A percentile compares a stretch with the other conserved stretches of the same genome.
Evolutionary conservation across 768 basidiomycete genomes (phyloP).

Genomic region (Tubosaeta brunneosetosa): DNA sequence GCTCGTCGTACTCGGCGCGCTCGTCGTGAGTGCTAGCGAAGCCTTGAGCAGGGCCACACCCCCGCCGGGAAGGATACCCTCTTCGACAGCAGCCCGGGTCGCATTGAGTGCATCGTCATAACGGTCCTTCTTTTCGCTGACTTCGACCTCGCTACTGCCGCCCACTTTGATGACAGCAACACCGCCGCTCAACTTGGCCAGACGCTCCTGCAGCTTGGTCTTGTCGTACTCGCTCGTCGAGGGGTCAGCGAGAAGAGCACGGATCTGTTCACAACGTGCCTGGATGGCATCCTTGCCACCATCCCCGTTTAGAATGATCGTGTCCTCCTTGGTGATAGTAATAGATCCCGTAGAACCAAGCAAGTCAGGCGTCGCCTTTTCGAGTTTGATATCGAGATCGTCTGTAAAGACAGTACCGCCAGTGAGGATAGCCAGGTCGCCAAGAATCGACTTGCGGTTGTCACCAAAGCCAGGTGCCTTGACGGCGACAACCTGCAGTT

Average conservation of each 20-base stretch:
- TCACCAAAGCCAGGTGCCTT: constrained; percentile 99
- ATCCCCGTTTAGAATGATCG: constrained; percentile 90
- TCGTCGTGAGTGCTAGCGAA: constrained; percentile 60
- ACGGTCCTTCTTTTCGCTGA: constrained; percentile 98
- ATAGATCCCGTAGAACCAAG: constrained; percentile 89
- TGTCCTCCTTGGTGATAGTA: constrained; percentile 97
- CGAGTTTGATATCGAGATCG: constrained; percentile 95
- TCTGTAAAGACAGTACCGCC: constrained; percentile 97
- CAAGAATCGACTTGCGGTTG: constrained; percentile 97
- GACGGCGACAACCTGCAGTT: constrained; percentile 89
- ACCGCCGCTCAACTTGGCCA: constrained; percentile 94
- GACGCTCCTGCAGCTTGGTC: constrained; percentile 92
- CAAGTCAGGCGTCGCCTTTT: constrained; percentile 81
- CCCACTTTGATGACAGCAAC: constrained; percentile 99
- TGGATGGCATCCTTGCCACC: constrained; percentile 88
- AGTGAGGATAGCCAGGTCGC: constrained; percentile 94
- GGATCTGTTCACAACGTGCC: constrained; percentile 94
- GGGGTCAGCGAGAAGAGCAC: constrained; percentile 71
- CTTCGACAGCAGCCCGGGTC: constrained; percentile 97
- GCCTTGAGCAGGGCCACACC: constrained; percentile 92
- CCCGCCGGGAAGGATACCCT: constrained; percentile 96
- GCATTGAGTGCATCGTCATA: constrained; percentile 97
- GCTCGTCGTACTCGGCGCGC: constrained; percentile 40
- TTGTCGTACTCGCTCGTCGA: constrained; percentile 92
- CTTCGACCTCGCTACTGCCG: constrained; percentile 90